A percentile compares a stretch with the other conserved stretches of the same genome.
Evolutionary conservation across 139 green algal genomes (phyloP).

Genomic region (Spirogloea muscicola): DNA sequence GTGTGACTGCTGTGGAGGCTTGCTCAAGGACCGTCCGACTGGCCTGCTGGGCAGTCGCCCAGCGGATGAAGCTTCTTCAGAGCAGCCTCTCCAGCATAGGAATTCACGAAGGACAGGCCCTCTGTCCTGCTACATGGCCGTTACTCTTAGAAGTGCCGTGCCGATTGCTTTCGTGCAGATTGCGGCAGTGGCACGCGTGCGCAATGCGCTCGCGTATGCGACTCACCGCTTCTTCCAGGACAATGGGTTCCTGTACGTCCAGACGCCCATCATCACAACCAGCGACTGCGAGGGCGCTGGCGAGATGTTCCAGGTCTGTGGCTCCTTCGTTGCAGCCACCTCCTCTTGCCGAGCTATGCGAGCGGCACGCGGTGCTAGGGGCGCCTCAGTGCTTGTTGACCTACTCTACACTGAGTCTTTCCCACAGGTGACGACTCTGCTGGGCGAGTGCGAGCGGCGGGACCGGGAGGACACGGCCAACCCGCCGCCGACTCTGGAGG

Average conservation of each 20-base stretch:
- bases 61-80: too few species aligned
- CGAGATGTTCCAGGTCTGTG: conserved; percentile 94
- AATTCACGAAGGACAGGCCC: too few species aligned
- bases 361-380: too few species aligned
- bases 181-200: conserved; percentile 84
- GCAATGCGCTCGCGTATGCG: conserved; percentile 89
- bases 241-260: conserved; percentile 93
- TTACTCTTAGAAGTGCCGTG: too few species aligned
- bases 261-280: conserved; percentile 94
- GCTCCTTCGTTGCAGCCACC: too few species aligned
- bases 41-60: too few species aligned
- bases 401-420: not conserved
- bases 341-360: too few species aligned
- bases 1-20: too few species aligned
- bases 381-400: too few species aligned
- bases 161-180: conserved; percentile 63
- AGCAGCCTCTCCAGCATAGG: too few species aligned
- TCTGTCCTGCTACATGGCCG: too few species aligned
- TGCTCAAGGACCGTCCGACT: too few species aligned
- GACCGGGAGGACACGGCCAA: conserved; percentile 5
- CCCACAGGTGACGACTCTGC: conserved; percentile 69
- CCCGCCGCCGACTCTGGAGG: conserved; percentile 36
- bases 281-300: conserved; percentile 94
- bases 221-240: conserved; percentile 95
- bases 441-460: conserved; percentile 46